Base-by-base conservation (phyloP, 2,329 filamentous ascomycete genomes). In the Ceratocystis lukuohia region DNA sequence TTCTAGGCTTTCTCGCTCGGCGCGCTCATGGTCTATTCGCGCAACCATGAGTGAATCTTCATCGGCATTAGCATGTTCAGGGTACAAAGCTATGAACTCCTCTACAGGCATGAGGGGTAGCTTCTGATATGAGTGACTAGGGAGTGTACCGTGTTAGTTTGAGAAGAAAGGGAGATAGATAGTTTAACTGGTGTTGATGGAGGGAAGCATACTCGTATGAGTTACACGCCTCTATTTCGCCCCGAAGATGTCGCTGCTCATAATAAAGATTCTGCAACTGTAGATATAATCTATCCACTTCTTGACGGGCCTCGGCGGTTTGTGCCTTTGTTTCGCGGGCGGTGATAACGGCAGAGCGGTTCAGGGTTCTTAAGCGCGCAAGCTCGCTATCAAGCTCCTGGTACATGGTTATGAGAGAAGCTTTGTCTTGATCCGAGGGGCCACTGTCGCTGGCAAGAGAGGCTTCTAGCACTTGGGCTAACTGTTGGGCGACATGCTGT, bases 201-300 rank as follows among this genome's bases (percentile, higher is more conserved):
- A 22, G 48, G 41, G 6, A 20, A 2, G 82, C 89, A 69, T 78
- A 96, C 91, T 96, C 89, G 72, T 95, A 96, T 64, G 87, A 88
- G 74, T 96, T 89, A 75, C 94, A 97, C 7, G 89, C 91, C 0
- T 84, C 80, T 69, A 99, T 97, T 76, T 99, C 94, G 62, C 89
- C 89, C 70, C 89, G 85, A 65, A 99, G 78, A 75, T 96, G 91
- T 65, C 90, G 82, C 77, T 97, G 92, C 76, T 99, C 93, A 73
- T 99, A 99, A 75, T 94, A 95, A 6, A 99, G 79, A 73, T 99
- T 99, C 76, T 97, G 93, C 66, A 99, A 81, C 73, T 96, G 89
- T 46, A 99, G 81, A 74, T 97, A 92, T 69, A 99, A 80, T 62
- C 87, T 85, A 74, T 99, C 94, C 70, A 97, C 91, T 76, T 96